A percentile compares a stretch with the other conserved stretches of the same genome.
These are phyloP conservation scores for Rhinocladiella similis DNA, from an alignment of 2,329 filamentous ascomycete genomes.

Conservation along the genomic window DNA sequence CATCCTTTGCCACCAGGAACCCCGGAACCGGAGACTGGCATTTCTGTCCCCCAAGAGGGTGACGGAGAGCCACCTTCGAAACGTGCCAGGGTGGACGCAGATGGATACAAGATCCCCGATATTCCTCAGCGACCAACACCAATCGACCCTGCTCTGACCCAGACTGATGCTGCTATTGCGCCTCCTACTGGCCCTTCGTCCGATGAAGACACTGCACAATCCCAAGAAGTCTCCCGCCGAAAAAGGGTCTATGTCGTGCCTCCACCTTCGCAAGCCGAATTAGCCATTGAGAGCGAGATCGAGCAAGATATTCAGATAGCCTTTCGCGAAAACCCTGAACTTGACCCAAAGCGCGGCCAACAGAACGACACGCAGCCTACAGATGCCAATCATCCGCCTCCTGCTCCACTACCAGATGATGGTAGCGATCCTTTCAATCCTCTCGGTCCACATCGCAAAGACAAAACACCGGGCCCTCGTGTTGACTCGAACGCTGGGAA, in stretches of 20 bases:
- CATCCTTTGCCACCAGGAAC: conserved; percentile 35
- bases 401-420: background rate
- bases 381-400: background rate
- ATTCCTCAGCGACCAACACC: conserved; percentile 33
- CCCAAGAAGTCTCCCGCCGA: conserved; percentile 27
- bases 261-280: conserved; percentile 59
- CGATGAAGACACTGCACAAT: background rate
- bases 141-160: conserved; percentile 44
- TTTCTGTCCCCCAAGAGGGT: conserved; percentile 41
- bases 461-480: conserved; percentile 20
- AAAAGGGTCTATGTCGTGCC: conserved; percentile 39
- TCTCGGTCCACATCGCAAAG: conserved; percentile 2
- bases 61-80: conserved; percentile 33
- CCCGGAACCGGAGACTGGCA: conserved; percentile 49
- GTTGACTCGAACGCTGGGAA: conserved; percentile 26
- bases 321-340: conserved; percentile 41
- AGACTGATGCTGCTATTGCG: background rate
- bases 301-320: conserved; percentile 71
- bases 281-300: conserved; percentile 60
- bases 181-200: background rate
- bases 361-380: background rate
- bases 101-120: conserved; percentile 67
- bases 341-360: conserved; percentile 11
- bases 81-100: conserved; percentile 57
- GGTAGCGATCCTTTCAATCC: background rate